Evolutionary conservation across 768 basidiomycete species (phyloP).

Genomic region (Epithele typhae): DNA sequence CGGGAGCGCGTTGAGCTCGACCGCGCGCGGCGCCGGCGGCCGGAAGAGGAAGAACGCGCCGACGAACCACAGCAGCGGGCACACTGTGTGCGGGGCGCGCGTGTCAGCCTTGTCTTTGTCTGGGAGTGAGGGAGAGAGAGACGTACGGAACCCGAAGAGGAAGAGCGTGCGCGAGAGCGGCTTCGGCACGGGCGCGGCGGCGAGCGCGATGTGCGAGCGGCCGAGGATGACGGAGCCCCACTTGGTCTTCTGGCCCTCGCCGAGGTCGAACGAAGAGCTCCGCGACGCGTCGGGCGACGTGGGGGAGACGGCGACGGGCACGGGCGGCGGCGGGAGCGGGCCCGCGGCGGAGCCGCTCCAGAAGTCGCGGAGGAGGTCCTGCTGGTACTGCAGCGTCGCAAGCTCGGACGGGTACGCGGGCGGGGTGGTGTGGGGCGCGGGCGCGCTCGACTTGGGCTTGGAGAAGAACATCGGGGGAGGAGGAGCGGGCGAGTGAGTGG

Average conservation of each 20-base stretch:
- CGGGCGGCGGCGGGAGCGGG: neutral
- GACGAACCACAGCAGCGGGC: conserved; percentile 7
- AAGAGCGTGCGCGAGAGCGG: conserved; percentile 8
- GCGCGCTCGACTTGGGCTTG: neutral
- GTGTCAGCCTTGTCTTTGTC: neutral
- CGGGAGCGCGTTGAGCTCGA: neutral
- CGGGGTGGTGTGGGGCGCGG: too few species aligned
- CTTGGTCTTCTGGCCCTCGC: neutral
- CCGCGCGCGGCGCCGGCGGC: conserved; percentile 1
- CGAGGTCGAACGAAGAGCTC: too few species aligned
- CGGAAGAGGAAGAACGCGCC: conserved; percentile 5
- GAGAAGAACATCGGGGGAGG: neutral
- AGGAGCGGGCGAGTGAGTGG: too few species aligned
- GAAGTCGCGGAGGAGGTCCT: conserved; percentile 4
- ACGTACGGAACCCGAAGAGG: conserved; percentile 11
- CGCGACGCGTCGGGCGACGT: too few species aligned
- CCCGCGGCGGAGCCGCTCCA: neutral
- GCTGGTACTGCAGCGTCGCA: conserved; percentile 3
- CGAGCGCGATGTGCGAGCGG: neutral
- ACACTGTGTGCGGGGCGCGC: neutral
- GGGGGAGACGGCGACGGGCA: neutral
- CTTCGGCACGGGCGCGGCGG: conserved; percentile 1
- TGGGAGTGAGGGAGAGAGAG: too few species aligned
- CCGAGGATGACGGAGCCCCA: neutral
- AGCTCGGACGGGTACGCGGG: neutral